Evolutionary conservation across 139 green algal genomes (phyloP), one percentile per base, ranked within the genome.

Genomic region (Micractinium sp.): DNA sequence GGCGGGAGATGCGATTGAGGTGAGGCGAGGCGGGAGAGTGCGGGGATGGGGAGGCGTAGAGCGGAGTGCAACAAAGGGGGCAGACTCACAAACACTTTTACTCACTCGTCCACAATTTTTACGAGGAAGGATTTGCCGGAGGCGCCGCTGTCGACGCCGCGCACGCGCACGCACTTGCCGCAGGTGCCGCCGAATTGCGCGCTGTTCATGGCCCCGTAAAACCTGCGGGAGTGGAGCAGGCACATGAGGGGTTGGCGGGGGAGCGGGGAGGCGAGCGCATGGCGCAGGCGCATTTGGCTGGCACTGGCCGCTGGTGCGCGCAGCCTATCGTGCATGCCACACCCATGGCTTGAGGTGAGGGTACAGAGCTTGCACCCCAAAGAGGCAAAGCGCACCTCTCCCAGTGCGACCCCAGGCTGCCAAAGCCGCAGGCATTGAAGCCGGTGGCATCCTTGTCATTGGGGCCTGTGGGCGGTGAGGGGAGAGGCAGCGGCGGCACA

Each of bases 371-470:
- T 56, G 9, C 47, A 56, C 7, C 47, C 63, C 12, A 23, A 25
- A 71, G 63, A 2, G 20, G 63, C 12, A 16, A 27, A 71, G 63
- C 63, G 63, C 63, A 71, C 63, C 63, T 71, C 75, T 81, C 77
- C 39, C 39, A 83, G 22, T 83, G 39, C 1, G 41, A 60, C 9
- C 47, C 77, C 77, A 83, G 39, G 20, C 27, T 9, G 39, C 27
- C 39, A 36, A 83, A 83, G 38, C 77, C 77, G 77, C 77, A 83
- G 25, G 77, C 77, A 36, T 83, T 83, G 12, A 27, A 29, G 23
- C 77, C 77, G 3, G 77, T 83, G 23, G 77, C 41, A 33, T 83
- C 77, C 77, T 83, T 83, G 23, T 83, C 77, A 20, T 41, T 41
- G 12, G 74, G 77, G 38, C 38, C 77, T 36, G 73, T n/a, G 15